Percentiles rank a stretch among this genome's conserved stretches.
phyloP scores from a whole-genome alignment of 2,329 filamentous ascomycete species.

The Microdochium paspali region DNA sequence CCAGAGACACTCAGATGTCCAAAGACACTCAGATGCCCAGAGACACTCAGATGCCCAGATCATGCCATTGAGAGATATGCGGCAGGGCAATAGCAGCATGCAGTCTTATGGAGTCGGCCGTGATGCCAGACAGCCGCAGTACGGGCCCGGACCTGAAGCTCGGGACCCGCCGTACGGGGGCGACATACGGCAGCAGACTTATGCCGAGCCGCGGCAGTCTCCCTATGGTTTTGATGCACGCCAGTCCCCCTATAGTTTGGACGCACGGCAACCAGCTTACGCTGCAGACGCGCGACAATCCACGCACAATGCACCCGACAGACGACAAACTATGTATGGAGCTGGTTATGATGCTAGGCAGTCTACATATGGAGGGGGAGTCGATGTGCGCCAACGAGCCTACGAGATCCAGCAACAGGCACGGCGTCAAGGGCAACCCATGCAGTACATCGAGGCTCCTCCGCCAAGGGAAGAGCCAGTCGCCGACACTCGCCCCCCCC shows the following conservation, averaged over 20 bases:
- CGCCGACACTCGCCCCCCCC: neutral
- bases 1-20: no score
- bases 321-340: no score
- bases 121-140: constrained; percentile 7
- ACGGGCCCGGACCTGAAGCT: neutral
- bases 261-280: no score
- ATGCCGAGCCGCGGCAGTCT: no score
- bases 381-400: constrained; percentile 4
- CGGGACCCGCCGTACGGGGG: no score
- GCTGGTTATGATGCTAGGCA: no score
- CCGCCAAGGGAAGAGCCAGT: neutral
- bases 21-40: no score
- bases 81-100: constrained; percentile 10
- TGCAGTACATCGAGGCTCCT: neutral
- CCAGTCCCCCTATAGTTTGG: no score
- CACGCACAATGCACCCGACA: no score
- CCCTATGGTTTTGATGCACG: no score
- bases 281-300: neutral
- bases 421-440: neutral
- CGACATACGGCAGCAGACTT: no score
- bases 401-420: constrained; percentile 11
- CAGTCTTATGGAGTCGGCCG: constrained; percentile 19
- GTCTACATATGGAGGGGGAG: no score
- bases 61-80: constrained; percentile 11
- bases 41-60: constrained; percentile 21